Evolutionary conservation across 352 stramenopile species (phyloP).

Genomic region (Hyaloperonospora brassicae): DNA sequence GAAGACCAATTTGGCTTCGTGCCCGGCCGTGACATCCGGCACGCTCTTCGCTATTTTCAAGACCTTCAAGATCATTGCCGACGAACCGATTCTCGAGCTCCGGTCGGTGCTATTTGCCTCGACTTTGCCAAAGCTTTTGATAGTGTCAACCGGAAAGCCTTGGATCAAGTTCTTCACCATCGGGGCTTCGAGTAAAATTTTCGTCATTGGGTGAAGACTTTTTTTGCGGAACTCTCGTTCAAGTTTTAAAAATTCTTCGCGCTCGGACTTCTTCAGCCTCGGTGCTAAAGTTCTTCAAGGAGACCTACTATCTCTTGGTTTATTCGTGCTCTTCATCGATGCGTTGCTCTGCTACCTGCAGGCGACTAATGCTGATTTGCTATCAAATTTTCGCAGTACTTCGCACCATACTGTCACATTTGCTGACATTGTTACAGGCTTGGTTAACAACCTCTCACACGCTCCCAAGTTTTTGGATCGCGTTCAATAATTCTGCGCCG

Average conservation of each 20-base stretch:
- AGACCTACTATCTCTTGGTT: neutral
- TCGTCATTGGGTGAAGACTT: neutral
- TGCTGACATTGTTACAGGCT: neutral
- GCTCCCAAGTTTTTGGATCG: neutral
- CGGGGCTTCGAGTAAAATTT: neutral
- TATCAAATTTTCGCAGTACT: neutral
- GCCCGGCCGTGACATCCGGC: neutral
- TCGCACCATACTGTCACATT: neutral
- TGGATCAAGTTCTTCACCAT: neutral
- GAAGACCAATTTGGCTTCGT: constrained; percentile 2
- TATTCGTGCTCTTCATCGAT: neutral
- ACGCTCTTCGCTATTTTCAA: neutral
- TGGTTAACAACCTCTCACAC: neutral
- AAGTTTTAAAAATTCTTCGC: neutral
- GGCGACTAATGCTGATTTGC: neutral
- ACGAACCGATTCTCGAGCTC: neutral
- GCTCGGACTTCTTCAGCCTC: neutral
- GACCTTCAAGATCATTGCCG: neutral
- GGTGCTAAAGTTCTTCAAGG: neutral
- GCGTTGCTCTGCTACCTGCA: neutral
- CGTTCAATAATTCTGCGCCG: neutral
- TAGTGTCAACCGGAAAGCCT: neutral
- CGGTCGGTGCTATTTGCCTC: neutral
- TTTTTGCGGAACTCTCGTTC: neutral
- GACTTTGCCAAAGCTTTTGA: constrained; percentile 2